Evolutionary conservation across 257 asterid genomes (phyloP).

Genomic region (Ehretia macrophylla): DNA sequence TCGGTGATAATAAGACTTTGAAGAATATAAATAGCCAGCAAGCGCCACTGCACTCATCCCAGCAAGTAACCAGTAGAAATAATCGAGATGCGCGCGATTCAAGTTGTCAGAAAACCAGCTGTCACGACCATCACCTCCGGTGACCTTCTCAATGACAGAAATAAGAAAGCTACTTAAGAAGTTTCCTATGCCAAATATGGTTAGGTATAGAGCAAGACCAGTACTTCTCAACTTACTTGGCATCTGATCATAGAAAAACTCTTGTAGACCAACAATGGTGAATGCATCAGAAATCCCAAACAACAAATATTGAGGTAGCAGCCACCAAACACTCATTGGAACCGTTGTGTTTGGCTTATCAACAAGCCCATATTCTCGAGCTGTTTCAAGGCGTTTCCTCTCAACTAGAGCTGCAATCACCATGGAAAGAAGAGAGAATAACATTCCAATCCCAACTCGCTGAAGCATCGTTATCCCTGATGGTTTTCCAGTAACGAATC

Average conservation of each 20-base stretch:
- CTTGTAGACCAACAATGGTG: neutral
- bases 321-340: neutral
- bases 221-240: neutral
- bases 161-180: neutral
- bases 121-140: slow-evolving; percentile 20
- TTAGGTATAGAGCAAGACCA: neutral
- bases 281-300: neutral
- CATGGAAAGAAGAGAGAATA: neutral
- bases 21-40: neutral
- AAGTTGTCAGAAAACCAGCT: slow-evolving; percentile 53
- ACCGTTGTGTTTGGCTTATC: too few relatives aligned
- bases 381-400: neutral
- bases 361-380: too few relatives aligned
- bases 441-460: neutral
- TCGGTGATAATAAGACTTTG: neutral
- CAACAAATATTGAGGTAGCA: neutral
- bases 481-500: neutral
- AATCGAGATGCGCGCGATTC: slow-evolving; percentile 52
- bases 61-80: slow-evolving; percentile 55
- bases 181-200: neutral
- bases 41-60: slow-evolving; percentile 31
- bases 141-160: slow-evolving; percentile 24
- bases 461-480: neutral
- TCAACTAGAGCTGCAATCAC: neutral
- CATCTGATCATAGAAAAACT: neutral